Evolutionary conservation across 2,329 filamentous ascomycete species (phyloP).

Genomic region (Xylaria polymorpha): DNA sequence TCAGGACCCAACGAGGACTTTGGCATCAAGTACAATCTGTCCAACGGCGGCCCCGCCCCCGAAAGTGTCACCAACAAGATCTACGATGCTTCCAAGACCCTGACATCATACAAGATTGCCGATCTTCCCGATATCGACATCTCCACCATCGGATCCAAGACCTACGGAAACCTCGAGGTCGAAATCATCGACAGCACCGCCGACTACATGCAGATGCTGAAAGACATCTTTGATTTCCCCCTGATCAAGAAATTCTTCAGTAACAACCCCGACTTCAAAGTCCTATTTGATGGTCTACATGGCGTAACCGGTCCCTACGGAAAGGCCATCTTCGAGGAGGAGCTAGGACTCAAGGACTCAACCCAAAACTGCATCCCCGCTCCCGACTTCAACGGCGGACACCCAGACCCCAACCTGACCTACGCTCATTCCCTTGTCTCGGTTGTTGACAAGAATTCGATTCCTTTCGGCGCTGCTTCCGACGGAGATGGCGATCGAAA

Average conservation of each 20-base stretch:
- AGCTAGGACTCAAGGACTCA: constrained; percentile 81
- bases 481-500: constrained; percentile 98
- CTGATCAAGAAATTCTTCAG: constrained; percentile 95
- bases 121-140: constrained; percentile 90
- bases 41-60: constrained; percentile 94
- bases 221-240: constrained; percentile 98
- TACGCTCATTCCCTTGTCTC: constrained; percentile 96
- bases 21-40: constrained; percentile 99
- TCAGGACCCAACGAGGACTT: constrained; percentile 93
- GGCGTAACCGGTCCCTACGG: constrained; percentile 97
- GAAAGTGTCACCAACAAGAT: constrained; percentile 99
- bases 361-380: constrained; percentile 93
- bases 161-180: constrained; percentile 87
- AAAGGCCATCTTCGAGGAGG: constrained; percentile 92
- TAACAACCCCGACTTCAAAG: constrained; percentile 90
- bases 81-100: constrained; percentile 87
- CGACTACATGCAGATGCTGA: constrained; percentile 95
- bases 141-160: constrained; percentile 81
- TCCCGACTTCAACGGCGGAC: constrained; percentile 95
- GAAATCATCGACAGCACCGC: constrained; percentile 93
- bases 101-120: constrained; percentile 92
- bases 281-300: constrained; percentile 93
- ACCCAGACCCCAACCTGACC: constrained; percentile 97
- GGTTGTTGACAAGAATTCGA: constrained; percentile 87
- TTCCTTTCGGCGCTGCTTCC: constrained; percentile 96